Percentiles rank a stretch among this genome's conserved stretches.
Conservation (phyloP, 106 monocot species). For the Apostasia shenzhenica region DNA sequence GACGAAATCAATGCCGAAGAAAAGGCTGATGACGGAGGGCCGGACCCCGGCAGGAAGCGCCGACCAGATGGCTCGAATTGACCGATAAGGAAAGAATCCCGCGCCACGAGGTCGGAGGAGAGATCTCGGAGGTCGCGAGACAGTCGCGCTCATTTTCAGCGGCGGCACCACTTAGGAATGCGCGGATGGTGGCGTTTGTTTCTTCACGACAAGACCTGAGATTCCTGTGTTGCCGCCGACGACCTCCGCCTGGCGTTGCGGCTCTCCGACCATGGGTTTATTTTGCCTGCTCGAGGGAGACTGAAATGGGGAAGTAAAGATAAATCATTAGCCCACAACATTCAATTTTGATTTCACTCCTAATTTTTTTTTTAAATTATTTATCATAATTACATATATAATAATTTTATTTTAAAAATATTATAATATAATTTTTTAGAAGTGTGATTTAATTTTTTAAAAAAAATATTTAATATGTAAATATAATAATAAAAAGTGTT, state of each 20-base stretch:
- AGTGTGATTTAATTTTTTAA: too few species aligned
- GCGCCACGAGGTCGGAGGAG: constrained; percentile 29
- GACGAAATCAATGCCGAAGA: constrained; percentile 48
- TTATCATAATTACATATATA: too few species aligned
- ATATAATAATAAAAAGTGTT: too few species aligned
- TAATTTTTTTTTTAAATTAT: too few species aligned
- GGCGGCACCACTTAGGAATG: constrained; percentile 45
- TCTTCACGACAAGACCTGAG: constrained; percentile 46
- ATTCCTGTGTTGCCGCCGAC: constrained; percentile 3
- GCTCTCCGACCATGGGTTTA: constrained; percentile 5
- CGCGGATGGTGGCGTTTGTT: constrained; percentile 39
- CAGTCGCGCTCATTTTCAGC: constrained; percentile 14
- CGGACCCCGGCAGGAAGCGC: constrained; percentile 31
- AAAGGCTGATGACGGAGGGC: constrained; percentile 46
- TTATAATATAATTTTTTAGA: too few species aligned
- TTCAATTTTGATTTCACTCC: too few species aligned
- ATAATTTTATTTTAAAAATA: too few species aligned
- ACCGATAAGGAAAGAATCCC: constrained; percentile 33
- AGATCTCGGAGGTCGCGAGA: constrained; percentile 36
- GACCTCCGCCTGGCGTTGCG: not conserved
- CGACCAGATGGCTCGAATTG: constrained; percentile 57
- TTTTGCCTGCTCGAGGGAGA: too few species aligned
- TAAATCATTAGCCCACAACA: too few species aligned
- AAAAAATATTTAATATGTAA: too few species aligned
- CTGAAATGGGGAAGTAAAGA: too few species aligned